These are phyloP conservation scores for Acorus calamus DNA, from an alignment of 106 monocot species.

Conservation along the genomic window DNA sequence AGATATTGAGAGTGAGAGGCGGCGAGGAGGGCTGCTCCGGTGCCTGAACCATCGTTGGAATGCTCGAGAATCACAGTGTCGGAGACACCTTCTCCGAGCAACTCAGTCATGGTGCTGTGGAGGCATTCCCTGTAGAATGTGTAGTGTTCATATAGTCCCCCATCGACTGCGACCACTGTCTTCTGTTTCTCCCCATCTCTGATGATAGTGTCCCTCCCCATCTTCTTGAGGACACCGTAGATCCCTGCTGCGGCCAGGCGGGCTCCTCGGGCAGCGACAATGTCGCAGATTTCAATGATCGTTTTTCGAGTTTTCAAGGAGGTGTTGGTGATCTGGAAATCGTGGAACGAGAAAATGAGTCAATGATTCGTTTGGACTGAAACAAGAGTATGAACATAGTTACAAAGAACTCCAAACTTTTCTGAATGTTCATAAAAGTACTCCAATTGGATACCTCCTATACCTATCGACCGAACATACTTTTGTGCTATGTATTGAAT, in stretches of 20 bases:
- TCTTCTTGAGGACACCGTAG: slow-evolving; percentile 79
- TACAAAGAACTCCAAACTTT: too few species aligned
- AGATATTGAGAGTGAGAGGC: slow-evolving; percentile 78
- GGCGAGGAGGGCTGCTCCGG: slow-evolving; percentile 80
- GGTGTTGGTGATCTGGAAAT: slow-evolving; percentile 41
- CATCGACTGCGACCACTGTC: slow-evolving; percentile 86
- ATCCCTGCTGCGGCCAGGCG: slow-evolving; percentile 78
- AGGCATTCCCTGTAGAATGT: slow-evolving; percentile 46
- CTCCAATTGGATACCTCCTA: too few species aligned
- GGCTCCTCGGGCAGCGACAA: slow-evolving; percentile 64
- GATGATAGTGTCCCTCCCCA: slow-evolving; percentile 32
- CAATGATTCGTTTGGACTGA: too few species aligned
- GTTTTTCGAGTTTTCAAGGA: slow-evolving; percentile 56
- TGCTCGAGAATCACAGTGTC: slow-evolving; percentile 41
- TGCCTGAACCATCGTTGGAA: slow-evolving; percentile 87
- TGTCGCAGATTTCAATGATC: slow-evolving; percentile 55
- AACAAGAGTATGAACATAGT: too few species aligned
- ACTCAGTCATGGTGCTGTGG: slow-evolving; percentile 54
- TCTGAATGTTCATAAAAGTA: too few species aligned
- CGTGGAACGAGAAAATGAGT: not conserved
- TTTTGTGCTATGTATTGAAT: too few species aligned
- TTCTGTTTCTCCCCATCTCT: slow-evolving; percentile 16
- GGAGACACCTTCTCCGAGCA: slow-evolving; percentile 60
- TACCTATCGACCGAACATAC: too few species aligned
- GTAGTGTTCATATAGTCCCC: slow-evolving; percentile 88